Conservation (phyloP, 257 asterid genomes). For the Solanum sejunctum region DNA sequence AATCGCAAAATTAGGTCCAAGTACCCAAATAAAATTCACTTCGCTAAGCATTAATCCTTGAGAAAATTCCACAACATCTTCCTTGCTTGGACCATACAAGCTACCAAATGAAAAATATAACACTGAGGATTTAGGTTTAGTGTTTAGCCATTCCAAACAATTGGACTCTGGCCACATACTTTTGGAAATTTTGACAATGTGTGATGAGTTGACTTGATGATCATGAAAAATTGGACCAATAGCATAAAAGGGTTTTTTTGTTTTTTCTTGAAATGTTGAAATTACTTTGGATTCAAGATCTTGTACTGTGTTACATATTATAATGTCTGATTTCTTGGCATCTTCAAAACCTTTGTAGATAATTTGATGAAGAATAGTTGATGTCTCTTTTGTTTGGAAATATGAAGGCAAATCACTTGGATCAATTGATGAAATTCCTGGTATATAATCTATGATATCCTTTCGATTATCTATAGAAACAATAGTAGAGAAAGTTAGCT, state of each 20-base stretch:
- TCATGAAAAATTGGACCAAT: conserved; percentile 40
- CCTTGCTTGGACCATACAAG: conserved; percentile 24
- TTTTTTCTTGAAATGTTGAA: conserved; percentile 15
- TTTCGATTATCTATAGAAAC: conserved; percentile 17
- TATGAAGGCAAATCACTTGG: conserved; percentile 42
- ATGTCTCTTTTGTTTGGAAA: conserved; percentile 19
- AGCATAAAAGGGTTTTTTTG: conserved; percentile 35
- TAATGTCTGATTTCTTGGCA: conserved; percentile 36
- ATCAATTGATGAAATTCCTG: conserved; percentile 32
- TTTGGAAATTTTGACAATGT: conserved; percentile 2
- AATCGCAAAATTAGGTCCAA: conserved; percentile 34
- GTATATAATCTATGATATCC: conserved; percentile 33
- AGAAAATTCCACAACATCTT: conserved; percentile 33
- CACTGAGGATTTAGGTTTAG: conserved; percentile 43
- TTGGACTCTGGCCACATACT: conserved; percentile 48
- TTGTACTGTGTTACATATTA: conserved; percentile 45
- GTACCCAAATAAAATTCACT: conserved; percentile 54
- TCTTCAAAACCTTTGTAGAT: conserved; percentile 27
- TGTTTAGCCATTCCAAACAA: conserved; percentile 39
- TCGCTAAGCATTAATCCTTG: conserved; percentile 40
- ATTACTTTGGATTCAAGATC: conserved; percentile 39
- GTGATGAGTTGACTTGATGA: conserved; percentile 13
- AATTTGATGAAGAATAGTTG: conserved; percentile 14
- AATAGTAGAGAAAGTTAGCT: neutral
- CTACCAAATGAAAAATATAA: conserved; percentile 60